These are phyloP conservation scores for Phytophthora cactorum DNA, from an alignment of 352 stramenopile genomes.

Conservation along the genomic window DNA sequence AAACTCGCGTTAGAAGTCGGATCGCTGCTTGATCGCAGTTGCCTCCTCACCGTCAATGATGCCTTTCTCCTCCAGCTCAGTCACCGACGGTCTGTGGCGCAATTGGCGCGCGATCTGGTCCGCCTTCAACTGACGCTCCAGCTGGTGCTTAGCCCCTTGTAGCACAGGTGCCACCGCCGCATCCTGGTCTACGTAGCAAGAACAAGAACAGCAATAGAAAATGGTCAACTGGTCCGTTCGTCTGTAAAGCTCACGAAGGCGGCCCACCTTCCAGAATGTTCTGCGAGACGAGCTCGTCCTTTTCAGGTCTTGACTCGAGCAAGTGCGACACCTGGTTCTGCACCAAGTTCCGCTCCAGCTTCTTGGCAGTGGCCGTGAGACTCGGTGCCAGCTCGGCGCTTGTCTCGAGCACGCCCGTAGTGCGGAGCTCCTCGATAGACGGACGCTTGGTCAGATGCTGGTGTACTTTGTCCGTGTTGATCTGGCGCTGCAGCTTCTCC, in stretches of 20 bases:
- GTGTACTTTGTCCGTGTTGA: constrained; percentile 77
- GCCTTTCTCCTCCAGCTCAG: constrained; percentile 78
- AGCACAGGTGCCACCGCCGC: constrained; percentile 61
- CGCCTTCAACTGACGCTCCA: constrained; percentile 75
- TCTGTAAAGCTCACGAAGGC: background rate
- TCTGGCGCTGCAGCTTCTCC: constrained; percentile 73
- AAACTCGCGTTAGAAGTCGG: constrained; percentile 2
- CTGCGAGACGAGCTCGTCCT: constrained; percentile 80
- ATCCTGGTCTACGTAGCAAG: constrained; percentile 40
- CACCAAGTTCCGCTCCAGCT: constrained; percentile 78
- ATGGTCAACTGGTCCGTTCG: no score
- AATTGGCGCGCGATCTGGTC: constrained; percentile 75
- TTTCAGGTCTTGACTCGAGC: constrained; percentile 76
- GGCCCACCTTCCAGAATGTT: constrained; percentile 69
- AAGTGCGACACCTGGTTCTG: constrained; percentile 86
- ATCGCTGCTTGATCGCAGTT: constrained; percentile 9
- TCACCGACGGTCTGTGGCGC: constrained; percentile 69
- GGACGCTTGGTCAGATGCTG: constrained; percentile 79
- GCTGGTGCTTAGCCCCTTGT: constrained; percentile 73
- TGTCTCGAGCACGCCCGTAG: constrained; percentile 67
- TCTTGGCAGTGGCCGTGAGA: constrained; percentile 76
- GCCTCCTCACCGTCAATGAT: constrained; percentile 67
- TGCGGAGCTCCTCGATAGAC: constrained; percentile 61
- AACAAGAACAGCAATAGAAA: background rate
- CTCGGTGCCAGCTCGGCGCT: constrained; percentile 65